phyloP scores from a whole-genome alignment of 495 filamentous ascomycete species.

The Viridothelium virens region DNA sequence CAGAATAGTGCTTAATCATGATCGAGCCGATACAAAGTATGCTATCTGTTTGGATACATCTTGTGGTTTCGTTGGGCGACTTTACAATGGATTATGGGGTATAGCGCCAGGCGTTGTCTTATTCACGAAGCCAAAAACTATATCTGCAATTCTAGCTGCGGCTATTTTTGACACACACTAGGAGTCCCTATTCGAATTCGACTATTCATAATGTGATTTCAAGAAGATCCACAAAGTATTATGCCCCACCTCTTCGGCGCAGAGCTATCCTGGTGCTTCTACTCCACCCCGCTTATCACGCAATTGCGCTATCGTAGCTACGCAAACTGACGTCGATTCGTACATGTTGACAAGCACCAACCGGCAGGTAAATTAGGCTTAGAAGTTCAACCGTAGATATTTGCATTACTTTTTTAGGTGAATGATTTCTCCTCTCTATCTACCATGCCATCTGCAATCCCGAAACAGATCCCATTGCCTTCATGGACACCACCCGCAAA shows the following conservation, averaged over 20 bases:
- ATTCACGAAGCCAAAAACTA: background rate
- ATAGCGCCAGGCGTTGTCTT: background rate
- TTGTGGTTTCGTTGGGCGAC: background rate
- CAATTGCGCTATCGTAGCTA: background rate
- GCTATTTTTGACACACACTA: background rate
- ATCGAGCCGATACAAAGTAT: background rate
- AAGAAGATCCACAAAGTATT: background rate
- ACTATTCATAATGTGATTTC: background rate
- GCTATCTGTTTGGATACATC: background rate
- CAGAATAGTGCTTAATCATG: conserved; percentile 20
- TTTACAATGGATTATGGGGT: background rate
- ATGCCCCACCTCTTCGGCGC: background rate
- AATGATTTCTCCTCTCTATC: background rate
- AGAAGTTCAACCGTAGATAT: background rate
- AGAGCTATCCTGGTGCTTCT: background rate
- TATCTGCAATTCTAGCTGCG: background rate
- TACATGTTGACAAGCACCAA: no score
- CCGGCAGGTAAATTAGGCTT: background rate
- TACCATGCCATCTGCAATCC: conserved; percentile 9
- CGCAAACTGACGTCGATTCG: background rate
- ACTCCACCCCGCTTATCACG: conserved; percentile 7
- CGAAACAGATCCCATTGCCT: conserved; percentile 1
- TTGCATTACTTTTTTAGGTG: background rate
- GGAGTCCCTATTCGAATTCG: background rate
- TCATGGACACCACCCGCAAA: conserved; percentile 5